phyloP scores from a whole-genome alignment of 2,329 filamentous ascomycete species.

The Trichothecium roseum region DNA sequence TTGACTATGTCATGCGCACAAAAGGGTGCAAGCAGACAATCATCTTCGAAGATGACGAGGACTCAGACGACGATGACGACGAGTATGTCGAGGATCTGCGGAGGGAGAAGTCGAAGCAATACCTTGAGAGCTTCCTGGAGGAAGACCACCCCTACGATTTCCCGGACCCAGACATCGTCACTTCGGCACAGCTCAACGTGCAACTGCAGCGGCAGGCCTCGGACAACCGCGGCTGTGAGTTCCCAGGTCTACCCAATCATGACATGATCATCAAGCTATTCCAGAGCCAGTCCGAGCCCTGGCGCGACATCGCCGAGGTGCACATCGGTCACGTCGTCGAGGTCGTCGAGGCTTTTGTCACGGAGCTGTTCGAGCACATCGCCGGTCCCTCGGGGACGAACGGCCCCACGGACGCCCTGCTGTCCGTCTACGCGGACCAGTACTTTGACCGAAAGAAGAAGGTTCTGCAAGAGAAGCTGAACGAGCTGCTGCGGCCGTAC shows the following conservation, averaged over 20 bases:
- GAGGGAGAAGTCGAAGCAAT: no score
- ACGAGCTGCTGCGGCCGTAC: conserved; percentile 28
- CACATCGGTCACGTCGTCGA: conserved; percentile 22
- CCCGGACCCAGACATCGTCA: conserved; percentile 13
- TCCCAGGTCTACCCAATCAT: conserved; percentile 25
- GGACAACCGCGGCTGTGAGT: conserved; percentile 27
- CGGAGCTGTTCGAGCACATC: conserved; percentile 22
- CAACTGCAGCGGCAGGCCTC: conserved; percentile 22
- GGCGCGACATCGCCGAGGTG: conserved; percentile 23
- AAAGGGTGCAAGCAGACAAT: conserved; percentile 14
- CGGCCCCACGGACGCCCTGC: conserved; percentile 11
- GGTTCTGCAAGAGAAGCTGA: conserved; percentile 20
- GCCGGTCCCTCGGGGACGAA: conserved; percentile 11
- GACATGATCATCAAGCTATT: conserved; percentile 28
- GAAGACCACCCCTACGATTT: conserved; percentile 16
- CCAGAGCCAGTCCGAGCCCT: conserved; percentile 24
- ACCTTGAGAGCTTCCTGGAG: conserved; percentile 15
- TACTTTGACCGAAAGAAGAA: conserved; percentile 22
- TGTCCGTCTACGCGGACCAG: conserved; percentile 13
- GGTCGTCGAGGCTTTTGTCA: conserved; percentile 23
- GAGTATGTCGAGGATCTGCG: no score
- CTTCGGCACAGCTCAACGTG: conserved; percentile 6
- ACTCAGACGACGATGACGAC: conserved; percentile 1
- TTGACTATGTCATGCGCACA: conserved; percentile 15
- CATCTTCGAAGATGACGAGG: neutral